Evolutionary conservation across 2,329 filamentous ascomycete species (phyloP).

Genomic region (Emmonsia crescens): DNA sequence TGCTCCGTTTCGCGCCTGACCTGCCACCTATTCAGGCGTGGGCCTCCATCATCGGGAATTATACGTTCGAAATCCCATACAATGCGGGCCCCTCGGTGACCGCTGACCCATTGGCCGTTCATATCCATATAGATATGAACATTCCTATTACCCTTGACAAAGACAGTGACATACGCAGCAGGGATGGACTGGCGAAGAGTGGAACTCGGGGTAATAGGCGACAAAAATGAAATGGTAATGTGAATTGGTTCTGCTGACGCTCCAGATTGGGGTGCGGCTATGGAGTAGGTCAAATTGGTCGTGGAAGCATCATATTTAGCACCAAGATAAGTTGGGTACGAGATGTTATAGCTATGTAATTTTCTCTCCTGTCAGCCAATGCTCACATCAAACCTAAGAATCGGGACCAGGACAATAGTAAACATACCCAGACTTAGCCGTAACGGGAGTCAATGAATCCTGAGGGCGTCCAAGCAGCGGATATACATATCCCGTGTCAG

Average conservation of each 20-base stretch:
- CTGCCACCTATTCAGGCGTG: constrained; percentile 33
- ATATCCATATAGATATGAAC: constrained; percentile 55
- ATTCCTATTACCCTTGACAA: constrained; percentile 56
- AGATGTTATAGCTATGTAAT: constrained; percentile 42
- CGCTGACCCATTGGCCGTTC: constrained; percentile 74
- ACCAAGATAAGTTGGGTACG: constrained; percentile 49
- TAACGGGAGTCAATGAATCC: constrained; percentile 42
- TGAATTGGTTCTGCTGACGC: constrained; percentile 17
- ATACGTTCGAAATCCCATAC: constrained; percentile 54
- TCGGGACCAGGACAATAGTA: not conserved
- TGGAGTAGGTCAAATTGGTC: constrained; percentile 56
- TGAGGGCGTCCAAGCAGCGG: constrained; percentile 56
- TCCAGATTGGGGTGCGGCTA: constrained; percentile 36
- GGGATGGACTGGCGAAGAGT: constrained; percentile 71
- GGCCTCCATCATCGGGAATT: constrained; percentile 29
- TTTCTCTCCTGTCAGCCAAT: not conserved
- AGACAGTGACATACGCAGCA: constrained; percentile 65
- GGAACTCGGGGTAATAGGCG: constrained; percentile 70
- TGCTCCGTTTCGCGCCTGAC: constrained; percentile 43
- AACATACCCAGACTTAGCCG: constrained; percentile 26
- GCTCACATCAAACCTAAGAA: not conserved
- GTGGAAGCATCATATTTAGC: constrained; percentile 58
- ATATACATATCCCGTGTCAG: constrained; percentile 49
- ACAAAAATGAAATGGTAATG: constrained; percentile 55
- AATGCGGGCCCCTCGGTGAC: constrained; percentile 57